Evolutionary conservation across 768 basidiomycete genomes (phyloP).

Genomic region (Suillus fuscotomentosus): DNA sequence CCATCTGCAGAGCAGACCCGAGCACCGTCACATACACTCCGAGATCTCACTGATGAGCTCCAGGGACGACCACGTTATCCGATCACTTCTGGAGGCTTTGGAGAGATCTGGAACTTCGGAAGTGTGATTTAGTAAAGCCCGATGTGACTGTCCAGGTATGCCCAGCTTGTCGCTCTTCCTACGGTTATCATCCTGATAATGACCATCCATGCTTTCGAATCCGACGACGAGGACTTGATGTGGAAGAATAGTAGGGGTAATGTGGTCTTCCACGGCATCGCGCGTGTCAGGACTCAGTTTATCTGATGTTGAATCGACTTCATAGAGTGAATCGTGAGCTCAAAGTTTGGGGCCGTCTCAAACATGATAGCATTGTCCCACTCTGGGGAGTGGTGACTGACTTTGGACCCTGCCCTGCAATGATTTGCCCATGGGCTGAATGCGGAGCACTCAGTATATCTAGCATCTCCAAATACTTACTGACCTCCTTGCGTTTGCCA

Average conservation of each 20-base stretch:
- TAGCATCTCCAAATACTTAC: not conserved
- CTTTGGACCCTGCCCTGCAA: not conserved
- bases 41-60: not conserved
- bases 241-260: not conserved
- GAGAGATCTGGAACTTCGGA: not conserved
- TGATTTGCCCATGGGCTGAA: not conserved
- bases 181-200: not conserved
- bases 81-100: not conserved
- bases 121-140: not conserved
- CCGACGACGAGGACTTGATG: not conserved
- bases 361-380: not conserved
- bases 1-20: conserved; percentile 57
- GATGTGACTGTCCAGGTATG: not conserved
- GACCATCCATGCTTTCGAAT: not conserved
- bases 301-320: not conserved
- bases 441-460: not conserved
- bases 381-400: not conserved
- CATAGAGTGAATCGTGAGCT: not conserved
- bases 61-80: not conserved
- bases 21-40: conserved; percentile 33
- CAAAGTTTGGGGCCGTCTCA: not conserved
- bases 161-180: not conserved
- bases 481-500: not conserved
- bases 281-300: not conserved
- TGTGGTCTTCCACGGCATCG: not conserved